phyloP scores from a whole-genome alignment of 306 rosid genomes.

The Acacia confusa region DNA sequence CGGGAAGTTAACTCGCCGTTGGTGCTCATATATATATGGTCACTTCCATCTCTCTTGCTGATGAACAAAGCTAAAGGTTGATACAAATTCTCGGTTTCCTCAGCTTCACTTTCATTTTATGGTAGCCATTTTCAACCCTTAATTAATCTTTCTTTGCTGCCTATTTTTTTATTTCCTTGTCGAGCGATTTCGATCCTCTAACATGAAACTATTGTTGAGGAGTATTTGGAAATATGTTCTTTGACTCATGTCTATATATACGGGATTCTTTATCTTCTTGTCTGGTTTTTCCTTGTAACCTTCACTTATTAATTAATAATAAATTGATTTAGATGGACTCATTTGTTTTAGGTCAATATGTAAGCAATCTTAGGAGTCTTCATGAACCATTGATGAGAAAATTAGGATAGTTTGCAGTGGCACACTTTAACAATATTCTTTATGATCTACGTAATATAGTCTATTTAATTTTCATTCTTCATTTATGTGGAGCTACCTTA shows the following conservation, averaged over 20 bases:
- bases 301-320: not conserved
- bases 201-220: not conserved
- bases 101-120: not conserved
- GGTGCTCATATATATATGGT: not conserved
- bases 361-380: not conserved
- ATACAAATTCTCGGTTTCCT: not conserved
- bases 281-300: slow-evolving; percentile 3
- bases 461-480: not conserved
- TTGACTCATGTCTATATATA: not conserved
- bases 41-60: not conserved
- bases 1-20: not conserved
- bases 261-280: not conserved
- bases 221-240: not conserved
- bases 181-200: not conserved
- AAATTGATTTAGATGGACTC: not conserved
- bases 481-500: not conserved
- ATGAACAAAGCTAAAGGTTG: not conserved
- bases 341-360: not conserved
- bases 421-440: not conserved
- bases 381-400: not conserved
- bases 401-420: not conserved
- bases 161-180: not conserved
- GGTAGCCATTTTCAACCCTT: slow-evolving; percentile 14
- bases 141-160: not conserved
- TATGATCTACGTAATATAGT: not conserved